phyloP scores from a whole-genome alignment of 257 asterid species.

The Leptodermis oblonga region DNA sequence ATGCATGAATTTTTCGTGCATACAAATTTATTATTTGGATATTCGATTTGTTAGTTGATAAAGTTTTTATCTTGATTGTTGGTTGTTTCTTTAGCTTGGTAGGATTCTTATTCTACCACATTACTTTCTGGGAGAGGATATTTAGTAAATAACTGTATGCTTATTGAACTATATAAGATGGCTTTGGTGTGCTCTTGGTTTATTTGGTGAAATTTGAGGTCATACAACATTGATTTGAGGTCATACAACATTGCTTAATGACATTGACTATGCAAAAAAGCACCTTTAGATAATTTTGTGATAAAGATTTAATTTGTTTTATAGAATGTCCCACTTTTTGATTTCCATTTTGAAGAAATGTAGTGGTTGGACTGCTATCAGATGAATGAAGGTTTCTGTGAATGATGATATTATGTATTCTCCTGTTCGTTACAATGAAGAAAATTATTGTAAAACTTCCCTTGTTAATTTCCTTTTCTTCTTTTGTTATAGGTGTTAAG shows the following conservation, averaged over 20 bases:
- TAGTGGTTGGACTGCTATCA: background rate
- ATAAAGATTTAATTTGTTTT: background rate
- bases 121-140: background rate
- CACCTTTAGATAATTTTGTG: background rate
- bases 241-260: background rate
- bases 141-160: background rate
- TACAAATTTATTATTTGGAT: background rate
- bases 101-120: background rate
- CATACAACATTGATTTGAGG: too few relatives aligned
- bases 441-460: too few relatives aligned
- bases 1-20: background rate
- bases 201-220: too few relatives aligned
- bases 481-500: background rate
- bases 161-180: background rate
- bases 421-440: background rate
- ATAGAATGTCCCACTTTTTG: background rate
- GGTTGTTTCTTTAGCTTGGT: background rate
- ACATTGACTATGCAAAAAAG: background rate
- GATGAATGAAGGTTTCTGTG: background rate
- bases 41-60: background rate
- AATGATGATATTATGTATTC: background rate
- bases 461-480: too few relatives aligned
- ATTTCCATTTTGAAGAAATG: background rate
- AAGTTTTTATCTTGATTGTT: conserved; percentile 13
- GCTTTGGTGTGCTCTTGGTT: background rate